Evolutionary conservation across 2,329 filamentous ascomycete genomes (phyloP), one percentile per base, ranked within the genome.

Genomic region (Diaporthe caulivora): DNA sequence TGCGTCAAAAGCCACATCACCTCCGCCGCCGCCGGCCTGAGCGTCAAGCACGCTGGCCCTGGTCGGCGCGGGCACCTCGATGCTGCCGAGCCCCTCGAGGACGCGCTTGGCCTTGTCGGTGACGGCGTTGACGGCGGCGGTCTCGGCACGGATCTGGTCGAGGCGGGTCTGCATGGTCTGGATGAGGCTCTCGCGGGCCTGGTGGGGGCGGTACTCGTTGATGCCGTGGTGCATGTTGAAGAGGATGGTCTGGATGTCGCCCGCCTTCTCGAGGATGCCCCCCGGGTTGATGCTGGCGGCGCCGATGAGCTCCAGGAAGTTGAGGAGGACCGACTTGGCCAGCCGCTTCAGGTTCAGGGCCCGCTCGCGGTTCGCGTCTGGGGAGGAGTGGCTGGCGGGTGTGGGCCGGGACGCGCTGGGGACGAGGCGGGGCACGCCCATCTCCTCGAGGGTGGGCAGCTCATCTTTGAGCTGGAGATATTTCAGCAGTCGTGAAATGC

Each of bases 181-280:
- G 42, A 98, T 97, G 73, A 97, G 86, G 37, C 92, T 95, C 84
- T 98, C 95, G 57, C 96, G 86, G 31, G 95, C 95, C 84, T 98
- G 96, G 81, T 98, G 95, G 13, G 95, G 95, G 42, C 96, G 90
- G 83, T 98, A 98, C 82, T 97, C 92, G 82, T 99, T 99, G 77
- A 98, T 91, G 70, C 98, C 88, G 79, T 97, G 94, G 83, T 98
- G 95, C 79, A 97, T 93, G 82, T 98, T 98, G 82, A 96, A 92
- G 76, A 97, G 92, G 37, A 98, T 85, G 21, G 92, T 95, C 78
- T 93, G 89, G 42, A 99, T 84, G 81, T 98, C 93, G 57, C 91
- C 87, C 58, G 96, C 88, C 81, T 97, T 97, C 54, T 91, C 88
- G 34, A 89, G 86, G 68, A 91, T 93, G 80, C 92, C 78, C 54